Base-by-base conservation (phyloP, 495 filamentous ascomycete genomes). In the Halenospora varia region DNA sequence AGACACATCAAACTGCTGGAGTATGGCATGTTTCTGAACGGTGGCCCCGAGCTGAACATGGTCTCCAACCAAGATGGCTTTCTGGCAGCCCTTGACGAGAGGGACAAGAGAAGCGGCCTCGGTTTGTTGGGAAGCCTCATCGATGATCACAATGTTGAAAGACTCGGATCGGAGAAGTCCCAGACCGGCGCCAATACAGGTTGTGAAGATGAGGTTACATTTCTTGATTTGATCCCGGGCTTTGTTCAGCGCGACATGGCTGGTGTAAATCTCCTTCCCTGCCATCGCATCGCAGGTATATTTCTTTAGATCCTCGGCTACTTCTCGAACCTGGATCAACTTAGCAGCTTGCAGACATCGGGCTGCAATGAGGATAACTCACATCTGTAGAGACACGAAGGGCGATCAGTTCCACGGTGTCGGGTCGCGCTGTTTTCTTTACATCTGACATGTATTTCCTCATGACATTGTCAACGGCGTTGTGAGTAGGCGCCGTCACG, bases 41-140 rank as follows among this genome's bases (percentile, higher is more conserved):
- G 77, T 80, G 1, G 78, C 76, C 20, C 75, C 67, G 4, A 81
- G 74, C 53, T 82, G 77, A 8, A 80, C 75, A 57, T 82, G 78
- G 54, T 82, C 78, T 8, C 78, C 78, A 2, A 80, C 78, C 1
- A 81, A 66, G 24, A 77, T 67, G 3, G 75, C 77, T 51, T 71
- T 73, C 47, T 64, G 25, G 55, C 77, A 80, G 0, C 75, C 74
- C 59, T 80, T 82, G 20, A 73, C 71, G 0, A 80, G 67, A 4
- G 78, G 77, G 10, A 82, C 70, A 0, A 80, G 64, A 18, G 72
- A 73, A 2, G 63, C 65, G 3, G 77, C 74, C 59, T 81, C 77
- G 0, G 76, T 78, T 60, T 77, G 72, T 62, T 80, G 78, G 0
- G 78, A 81, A 0, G 77, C 77, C 66, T 81, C 76, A 53, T 80